Percentiles rank a stretch among this genome's conserved stretches.
Conservation (phyloP, 169 alveolate genomes). For the Babesia bigemina region DNA sequence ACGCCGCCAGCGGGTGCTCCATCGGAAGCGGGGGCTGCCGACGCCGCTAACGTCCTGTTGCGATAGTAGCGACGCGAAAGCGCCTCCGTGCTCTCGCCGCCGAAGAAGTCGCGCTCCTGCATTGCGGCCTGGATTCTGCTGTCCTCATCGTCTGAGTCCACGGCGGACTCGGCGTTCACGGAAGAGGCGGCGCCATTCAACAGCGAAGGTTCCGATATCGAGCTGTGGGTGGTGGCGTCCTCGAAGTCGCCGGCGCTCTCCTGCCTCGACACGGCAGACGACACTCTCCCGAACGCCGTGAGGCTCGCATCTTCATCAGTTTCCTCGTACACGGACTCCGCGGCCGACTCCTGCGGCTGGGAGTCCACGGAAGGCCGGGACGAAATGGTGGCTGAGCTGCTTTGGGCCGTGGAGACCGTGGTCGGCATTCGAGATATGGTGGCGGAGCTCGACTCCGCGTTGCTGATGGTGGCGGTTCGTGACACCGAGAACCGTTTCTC, state of each 20-base stretch:
- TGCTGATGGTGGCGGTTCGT: not conserved
- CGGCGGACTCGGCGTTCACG: not conserved
- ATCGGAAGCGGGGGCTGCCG: not conserved
- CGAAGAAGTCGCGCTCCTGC: conserved; percentile 52
- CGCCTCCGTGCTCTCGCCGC: conserved; percentile 37
- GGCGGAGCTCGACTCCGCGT: not conserved
- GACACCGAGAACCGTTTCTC: not conserved
- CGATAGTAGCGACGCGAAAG: conserved; percentile 50
- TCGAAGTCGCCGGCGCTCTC: not conserved
- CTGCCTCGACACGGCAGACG: not conserved
- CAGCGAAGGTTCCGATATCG: not conserved
- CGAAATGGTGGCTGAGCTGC: not conserved
- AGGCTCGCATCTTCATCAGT: not conserved
- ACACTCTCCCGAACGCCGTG: not conserved
- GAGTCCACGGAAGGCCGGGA: not conserved
- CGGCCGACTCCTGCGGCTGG: not conserved
- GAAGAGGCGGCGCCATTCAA: not conserved
- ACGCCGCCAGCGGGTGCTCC: not conserved
- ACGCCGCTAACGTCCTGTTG: conserved; percentile 20
- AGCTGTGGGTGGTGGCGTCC: not conserved
- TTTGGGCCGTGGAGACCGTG: not conserved
- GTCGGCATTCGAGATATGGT: not conserved
- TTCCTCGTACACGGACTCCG: not conserved
- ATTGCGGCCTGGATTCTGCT: conserved; percentile 34
- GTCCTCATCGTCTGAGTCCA: conserved; percentile 51